A percentile compares a stretch with the other conserved stretches of the same genome.
Evolutionary conservation across 163 green algal species (phyloP).

Genomic region (Prototheca stagnorum): DNA sequence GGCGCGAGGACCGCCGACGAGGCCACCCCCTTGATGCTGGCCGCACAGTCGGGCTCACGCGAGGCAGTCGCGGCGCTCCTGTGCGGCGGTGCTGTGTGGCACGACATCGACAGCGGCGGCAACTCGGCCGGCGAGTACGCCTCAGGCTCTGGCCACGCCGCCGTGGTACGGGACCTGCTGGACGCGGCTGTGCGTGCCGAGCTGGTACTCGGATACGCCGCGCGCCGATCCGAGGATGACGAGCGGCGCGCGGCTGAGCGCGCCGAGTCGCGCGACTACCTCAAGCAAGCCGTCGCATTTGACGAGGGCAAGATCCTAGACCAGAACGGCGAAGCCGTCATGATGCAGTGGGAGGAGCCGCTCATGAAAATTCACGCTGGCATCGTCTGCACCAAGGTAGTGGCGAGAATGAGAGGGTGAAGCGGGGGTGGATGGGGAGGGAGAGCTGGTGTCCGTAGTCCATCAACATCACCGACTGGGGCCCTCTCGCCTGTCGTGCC

Average conservation of each 20-base stretch:
- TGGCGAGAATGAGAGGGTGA: too few relatives aligned
- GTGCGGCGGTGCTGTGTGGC: conserved; percentile 62
- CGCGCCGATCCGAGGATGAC: too few relatives aligned
- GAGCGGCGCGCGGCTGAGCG: conserved; percentile 1
- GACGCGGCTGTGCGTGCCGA: conserved; percentile 61
- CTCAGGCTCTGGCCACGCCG: conserved; percentile 26
- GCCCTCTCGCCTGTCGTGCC: too few relatives aligned
- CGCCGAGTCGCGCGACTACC: conserved; percentile 36
- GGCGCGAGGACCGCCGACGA: conserved; percentile 5
- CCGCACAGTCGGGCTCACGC: conserved; percentile 17
- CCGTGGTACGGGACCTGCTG: conserved; percentile 52
- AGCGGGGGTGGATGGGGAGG: too few relatives aligned
- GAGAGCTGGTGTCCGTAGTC: too few relatives aligned
- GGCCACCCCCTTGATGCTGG: conserved; percentile 32
- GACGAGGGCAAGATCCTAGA: conserved; percentile 65
- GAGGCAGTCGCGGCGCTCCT: conserved; percentile 26
- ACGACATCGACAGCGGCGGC: conserved; percentile 55
- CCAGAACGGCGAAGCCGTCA: conserved; percentile 70
- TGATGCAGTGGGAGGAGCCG: conserved; percentile 88
- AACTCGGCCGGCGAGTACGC: conserved; percentile 77
- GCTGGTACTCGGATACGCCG: conserved; percentile 51
- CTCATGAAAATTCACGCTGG: conserved; percentile 54
- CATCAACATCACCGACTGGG: too few relatives aligned
- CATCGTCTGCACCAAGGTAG: conserved; percentile 44
- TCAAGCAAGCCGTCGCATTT: conserved; percentile 56